phyloP scores from a whole-genome alignment of 1,139 yeast genomes.

The Pichia sp. region DNA sequence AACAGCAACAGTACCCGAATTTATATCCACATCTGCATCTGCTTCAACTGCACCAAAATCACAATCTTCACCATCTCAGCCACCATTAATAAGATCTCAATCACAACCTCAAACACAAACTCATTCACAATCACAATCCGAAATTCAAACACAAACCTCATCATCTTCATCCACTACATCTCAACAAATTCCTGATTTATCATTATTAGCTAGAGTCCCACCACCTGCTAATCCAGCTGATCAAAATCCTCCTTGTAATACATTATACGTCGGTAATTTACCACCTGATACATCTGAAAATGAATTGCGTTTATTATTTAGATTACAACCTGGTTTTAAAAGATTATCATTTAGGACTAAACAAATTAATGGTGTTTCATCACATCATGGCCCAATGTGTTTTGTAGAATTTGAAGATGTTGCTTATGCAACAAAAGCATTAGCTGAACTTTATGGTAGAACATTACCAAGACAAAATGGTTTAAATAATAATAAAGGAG shows the following conservation, averaged over 20 bases:
- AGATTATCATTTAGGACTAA: conserved; percentile 84
- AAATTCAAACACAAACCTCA: too few species aligned
- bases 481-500: conserved; percentile 58
- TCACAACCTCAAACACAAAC: conserved; percentile 7
- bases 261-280: conserved; percentile 90
- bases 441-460: conserved; percentile 89
- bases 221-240: conserved; percentile 99
- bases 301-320: conserved; percentile 79
- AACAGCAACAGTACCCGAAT: conserved; percentile 6
- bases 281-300: conserved; percentile 97
- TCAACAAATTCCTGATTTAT: conserved; percentile 54
- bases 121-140: conserved; percentile 4
- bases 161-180: too few species aligned
- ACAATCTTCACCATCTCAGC: too few species aligned
- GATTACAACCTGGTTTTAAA: conserved; percentile 88
- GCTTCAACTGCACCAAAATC: background rate
- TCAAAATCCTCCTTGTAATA: conserved; percentile 97
- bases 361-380: conserved; percentile 37
- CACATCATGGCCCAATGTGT: conserved; percentile 95
- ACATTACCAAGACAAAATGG: conserved; percentile 64
- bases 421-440: conserved; percentile 84
- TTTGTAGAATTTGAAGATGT: conserved; percentile 98
- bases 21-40: conserved; percentile 1
- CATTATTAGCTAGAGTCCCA: conserved; percentile 70
- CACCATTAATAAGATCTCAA: too few species aligned